A percentile compares a stretch with the other conserved stretches of the same genome.
Conservation (phyloP, 2,329 filamentous ascomycete species). For the Coniochaeta prunicola region DNA sequence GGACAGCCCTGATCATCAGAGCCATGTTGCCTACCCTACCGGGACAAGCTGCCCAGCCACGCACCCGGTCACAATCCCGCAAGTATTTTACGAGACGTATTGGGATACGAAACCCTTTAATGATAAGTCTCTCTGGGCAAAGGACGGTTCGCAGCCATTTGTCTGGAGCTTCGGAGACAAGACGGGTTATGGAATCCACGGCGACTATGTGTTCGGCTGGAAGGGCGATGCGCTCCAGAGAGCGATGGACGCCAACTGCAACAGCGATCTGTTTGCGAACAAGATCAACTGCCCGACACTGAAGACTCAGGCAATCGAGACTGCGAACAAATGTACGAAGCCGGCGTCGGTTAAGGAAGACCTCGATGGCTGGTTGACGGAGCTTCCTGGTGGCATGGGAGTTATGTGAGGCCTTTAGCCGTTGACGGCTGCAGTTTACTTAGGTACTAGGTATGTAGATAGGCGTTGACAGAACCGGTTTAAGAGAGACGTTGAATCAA, state of each 20-base stretch:
- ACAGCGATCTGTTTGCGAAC: slow-evolving; percentile 3
- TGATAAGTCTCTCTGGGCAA: slow-evolving; percentile 8
- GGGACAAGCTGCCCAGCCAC: slow-evolving; percentile 9
- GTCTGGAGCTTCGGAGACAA: slow-evolving; percentile 13
- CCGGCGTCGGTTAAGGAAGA: slow-evolving; percentile 9
- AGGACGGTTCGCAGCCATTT: slow-evolving; percentile 12
- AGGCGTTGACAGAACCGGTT: no score
- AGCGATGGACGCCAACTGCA: slow-evolving; percentile 13
- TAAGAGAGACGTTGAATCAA: no score
- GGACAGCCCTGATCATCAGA: no score
- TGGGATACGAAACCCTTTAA: slow-evolving; percentile 13
- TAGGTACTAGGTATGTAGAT: no score
- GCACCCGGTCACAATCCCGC: slow-evolving; percentile 12
- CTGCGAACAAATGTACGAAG: slow-evolving; percentile 13
- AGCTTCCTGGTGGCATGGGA: not conserved
- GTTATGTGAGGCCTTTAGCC: not conserved
- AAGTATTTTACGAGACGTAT: slow-evolving; percentile 13
- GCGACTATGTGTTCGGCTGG: slow-evolving; percentile 13
- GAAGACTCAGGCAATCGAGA: slow-evolving; percentile 13
- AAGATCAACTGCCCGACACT: slow-evolving; percentile 15
- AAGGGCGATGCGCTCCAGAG: slow-evolving; percentile 11
- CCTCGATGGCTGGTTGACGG: slow-evolving; percentile 7
- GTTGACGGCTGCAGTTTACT: no score
- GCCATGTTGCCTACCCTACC: slow-evolving; percentile 7
- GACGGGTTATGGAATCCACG: slow-evolving; percentile 13